phyloP scores from a whole-genome alignment of 2,329 filamentous ascomycete species.

The Ilyonectria sp. region DNA sequence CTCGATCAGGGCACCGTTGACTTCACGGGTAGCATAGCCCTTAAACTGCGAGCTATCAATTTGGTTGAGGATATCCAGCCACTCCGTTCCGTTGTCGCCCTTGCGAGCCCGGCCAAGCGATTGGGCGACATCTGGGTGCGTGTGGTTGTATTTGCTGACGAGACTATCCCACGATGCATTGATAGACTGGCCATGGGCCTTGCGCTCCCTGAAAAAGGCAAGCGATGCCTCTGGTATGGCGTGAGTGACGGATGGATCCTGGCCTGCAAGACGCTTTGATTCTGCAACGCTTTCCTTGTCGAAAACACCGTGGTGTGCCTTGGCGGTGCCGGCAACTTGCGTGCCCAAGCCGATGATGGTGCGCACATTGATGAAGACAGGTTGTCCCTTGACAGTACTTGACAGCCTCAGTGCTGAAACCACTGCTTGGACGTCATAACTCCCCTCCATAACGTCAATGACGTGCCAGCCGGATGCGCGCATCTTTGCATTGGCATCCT shows the following conservation, averaged over 20 bases:
- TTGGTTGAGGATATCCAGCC: slow-evolving; percentile 28
- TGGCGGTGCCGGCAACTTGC: slow-evolving; percentile 61
- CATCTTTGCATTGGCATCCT: slow-evolving; percentile 71
- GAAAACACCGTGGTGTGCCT: slow-evolving; percentile 71
- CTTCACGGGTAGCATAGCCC: slow-evolving; percentile 53
- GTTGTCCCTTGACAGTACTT: slow-evolving; percentile 57
- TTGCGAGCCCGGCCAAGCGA: slow-evolving; percentile 9
- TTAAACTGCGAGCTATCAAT: slow-evolving; percentile 32
- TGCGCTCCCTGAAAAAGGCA: slow-evolving; percentile 67
- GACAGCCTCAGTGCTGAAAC: slow-evolving; percentile 61
- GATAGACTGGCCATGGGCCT: slow-evolving; percentile 60
- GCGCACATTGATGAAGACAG: slow-evolving; percentile 70
- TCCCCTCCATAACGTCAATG: slow-evolving; percentile 65
- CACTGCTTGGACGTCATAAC: slow-evolving; percentile 62
- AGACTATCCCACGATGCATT: slow-evolving; percentile 64
- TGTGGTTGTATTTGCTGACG: slow-evolving; percentile 56
- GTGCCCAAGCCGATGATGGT: slow-evolving; percentile 70
- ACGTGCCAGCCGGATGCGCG: slow-evolving; percentile 67
- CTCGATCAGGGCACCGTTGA: slow-evolving; percentile 52
- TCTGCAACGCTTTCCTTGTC: slow-evolving; percentile 65
- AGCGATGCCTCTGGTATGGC: slow-evolving; percentile 61
- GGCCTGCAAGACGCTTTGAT: slow-evolving; percentile 47
- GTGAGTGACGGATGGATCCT: slow-evolving; percentile 33
- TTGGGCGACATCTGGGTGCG: slow-evolving; percentile 20
- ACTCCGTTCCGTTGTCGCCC: slow-evolving; percentile 27